Evolutionary conservation across 768 basidiomycete genomes (phyloP).

Genomic region (Stropharia rugosoannulata): DNA sequence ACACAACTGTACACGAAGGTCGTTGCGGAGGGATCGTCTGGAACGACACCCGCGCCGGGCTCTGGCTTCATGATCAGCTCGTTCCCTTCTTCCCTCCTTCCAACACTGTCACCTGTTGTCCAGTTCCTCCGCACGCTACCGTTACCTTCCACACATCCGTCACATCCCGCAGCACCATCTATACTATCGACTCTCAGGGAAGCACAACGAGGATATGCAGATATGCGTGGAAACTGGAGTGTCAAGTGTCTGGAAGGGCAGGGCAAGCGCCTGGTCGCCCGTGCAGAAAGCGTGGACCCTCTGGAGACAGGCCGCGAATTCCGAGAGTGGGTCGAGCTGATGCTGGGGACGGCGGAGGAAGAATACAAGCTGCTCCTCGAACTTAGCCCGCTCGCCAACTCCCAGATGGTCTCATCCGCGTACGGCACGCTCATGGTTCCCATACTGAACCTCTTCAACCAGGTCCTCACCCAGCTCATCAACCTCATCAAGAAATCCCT

Average conservation of each 20-base stretch:
- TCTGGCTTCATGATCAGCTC: constrained; percentile 52
- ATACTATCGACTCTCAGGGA: constrained; percentile 70
- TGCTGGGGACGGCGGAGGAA: constrained; percentile 70
- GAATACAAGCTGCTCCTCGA: constrained; percentile 67
- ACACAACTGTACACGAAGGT: constrained; percentile 82
- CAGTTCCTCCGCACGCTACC: constrained; percentile 70
- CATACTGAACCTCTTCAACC: constrained; percentile 61
- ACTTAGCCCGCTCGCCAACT: constrained; percentile 57
- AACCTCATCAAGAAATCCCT: constrained; percentile 72
- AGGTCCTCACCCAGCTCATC: constrained; percentile 62
- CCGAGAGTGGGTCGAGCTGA: constrained; percentile 64
- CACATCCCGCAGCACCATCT: constrained; percentile 69
- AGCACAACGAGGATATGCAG: constrained; percentile 79
- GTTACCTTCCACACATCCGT: constrained; percentile 77
- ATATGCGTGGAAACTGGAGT: constrained; percentile 82
- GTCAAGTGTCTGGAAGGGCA: constrained; percentile 73
- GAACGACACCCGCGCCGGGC: constrained; percentile 62
- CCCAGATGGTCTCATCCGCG: constrained; percentile 51
- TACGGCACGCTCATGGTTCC: constrained; percentile 64
- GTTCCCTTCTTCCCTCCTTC: constrained; percentile 53
- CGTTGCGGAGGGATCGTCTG: constrained; percentile 84
- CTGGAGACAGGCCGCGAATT: constrained; percentile 70
- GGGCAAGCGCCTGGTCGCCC: constrained; percentile 66
- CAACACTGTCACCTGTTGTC: constrained; percentile 62
- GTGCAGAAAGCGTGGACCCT: constrained; percentile 68